Evolutionary conservation across 108 stramenopile genomes (phyloP).

Genomic region (Pelagomonas calceolata): DNA sequence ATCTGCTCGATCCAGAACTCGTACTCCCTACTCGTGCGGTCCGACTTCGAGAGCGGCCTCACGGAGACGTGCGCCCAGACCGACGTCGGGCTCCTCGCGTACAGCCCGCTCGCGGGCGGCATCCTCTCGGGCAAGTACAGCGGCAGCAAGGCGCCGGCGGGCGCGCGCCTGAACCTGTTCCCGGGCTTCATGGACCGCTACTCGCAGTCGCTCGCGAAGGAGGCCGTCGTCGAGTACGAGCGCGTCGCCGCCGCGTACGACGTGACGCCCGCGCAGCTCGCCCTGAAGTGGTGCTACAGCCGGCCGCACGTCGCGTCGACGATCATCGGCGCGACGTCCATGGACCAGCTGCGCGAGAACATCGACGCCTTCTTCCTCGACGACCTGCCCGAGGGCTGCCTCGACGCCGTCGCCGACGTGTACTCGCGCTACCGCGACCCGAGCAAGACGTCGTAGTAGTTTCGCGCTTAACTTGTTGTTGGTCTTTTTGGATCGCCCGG

Average conservation of each 20-base stretch:
- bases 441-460: slow-evolving; percentile 55
- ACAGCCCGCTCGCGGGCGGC: slow-evolving; percentile 78
- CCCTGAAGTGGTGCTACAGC: slow-evolving; percentile 73
- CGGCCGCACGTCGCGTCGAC: slow-evolving; percentile 65
- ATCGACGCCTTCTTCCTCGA: slow-evolving; percentile 44
- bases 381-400: slow-evolving; percentile 38
- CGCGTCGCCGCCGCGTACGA: slow-evolving; percentile 48
- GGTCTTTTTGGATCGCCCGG: no score
- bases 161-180: slow-evolving; percentile 2
- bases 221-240: slow-evolving; percentile 56
- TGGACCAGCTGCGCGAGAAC: slow-evolving; percentile 67
- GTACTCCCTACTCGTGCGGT: slow-evolving; percentile 70
- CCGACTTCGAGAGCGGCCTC: slow-evolving; percentile 71
- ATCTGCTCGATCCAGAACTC: slow-evolving; percentile 71
- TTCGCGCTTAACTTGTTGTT: no score
- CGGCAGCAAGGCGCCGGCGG: slow-evolving; percentile 4
- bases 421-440: slow-evolving; percentile 69
- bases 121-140: slow-evolving; percentile 48
- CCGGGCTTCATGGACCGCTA: slow-evolving; percentile 65
- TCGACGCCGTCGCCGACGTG: slow-evolving; percentile 48
- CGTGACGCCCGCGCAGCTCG: slow-evolving; percentile 60
- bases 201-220: slow-evolving; percentile 44
- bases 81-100: slow-evolving; percentile 73
- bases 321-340: slow-evolving; percentile 78
- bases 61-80: slow-evolving; percentile 73